These are phyloP conservation scores for Kuraishia hungarica DNA, from an alignment of 805 yeast species.

Conservation along the genomic window DNA sequence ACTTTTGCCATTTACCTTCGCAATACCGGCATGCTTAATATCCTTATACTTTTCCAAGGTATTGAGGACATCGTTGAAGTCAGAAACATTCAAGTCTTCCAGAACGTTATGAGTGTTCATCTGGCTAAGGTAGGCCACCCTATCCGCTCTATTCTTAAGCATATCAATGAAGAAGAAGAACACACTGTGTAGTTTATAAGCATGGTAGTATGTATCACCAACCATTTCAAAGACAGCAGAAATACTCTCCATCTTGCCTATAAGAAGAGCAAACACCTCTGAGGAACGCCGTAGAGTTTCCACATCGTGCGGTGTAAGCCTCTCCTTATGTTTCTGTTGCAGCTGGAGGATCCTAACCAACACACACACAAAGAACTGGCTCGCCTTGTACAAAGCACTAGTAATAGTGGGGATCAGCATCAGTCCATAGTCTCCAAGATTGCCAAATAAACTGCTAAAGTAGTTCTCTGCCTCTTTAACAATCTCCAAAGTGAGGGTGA, in stretches of 20 bases:
- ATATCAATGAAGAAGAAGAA: background rate
- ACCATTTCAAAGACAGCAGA: background rate
- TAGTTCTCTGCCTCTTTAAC: slow-evolving; percentile 4
- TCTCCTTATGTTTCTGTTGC: background rate
- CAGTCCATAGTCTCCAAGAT: background rate
- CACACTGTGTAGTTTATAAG: background rate
- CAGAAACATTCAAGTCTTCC: background rate
- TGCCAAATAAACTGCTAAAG: background rate
- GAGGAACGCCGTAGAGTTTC: background rate
- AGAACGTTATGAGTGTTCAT: background rate
- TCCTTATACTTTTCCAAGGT: background rate
- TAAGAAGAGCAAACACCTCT: background rate
- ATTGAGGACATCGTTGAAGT: background rate
- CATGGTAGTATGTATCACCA: background rate
- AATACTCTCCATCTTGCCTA: background rate
- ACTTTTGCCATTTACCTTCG: background rate
- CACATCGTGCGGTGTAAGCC: background rate
- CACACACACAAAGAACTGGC: background rate
- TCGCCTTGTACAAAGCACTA: background rate
- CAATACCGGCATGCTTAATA: background rate
- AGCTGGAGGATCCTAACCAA: background rate
- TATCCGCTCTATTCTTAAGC: background rate
- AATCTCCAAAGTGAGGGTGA: slow-evolving; percentile 1
- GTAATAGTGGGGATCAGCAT: background rate
- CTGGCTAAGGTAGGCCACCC: background rate